Evolutionary conservation across 108 stramenopile genomes (phyloP).

Genomic region (Parietichytrium sp.): DNA sequence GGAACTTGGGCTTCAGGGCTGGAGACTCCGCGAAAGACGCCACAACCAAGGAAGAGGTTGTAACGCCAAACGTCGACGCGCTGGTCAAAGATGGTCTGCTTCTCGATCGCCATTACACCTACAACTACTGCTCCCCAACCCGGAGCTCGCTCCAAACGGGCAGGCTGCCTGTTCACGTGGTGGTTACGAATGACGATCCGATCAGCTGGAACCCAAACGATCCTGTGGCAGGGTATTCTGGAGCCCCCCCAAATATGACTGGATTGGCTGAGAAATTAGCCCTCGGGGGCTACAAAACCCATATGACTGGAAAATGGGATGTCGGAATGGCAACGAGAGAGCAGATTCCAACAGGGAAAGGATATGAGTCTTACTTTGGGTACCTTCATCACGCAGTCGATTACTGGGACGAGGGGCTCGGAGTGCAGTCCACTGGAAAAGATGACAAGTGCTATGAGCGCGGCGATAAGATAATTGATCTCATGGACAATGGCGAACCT

Average conservation of each 20-base stretch:
- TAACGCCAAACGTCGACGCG: background rate
- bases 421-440: background rate
- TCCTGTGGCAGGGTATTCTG: slow-evolving; percentile 18
- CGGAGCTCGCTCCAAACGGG: background rate
- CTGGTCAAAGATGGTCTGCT: background rate
- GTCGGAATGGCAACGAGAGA: background rate
- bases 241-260: background rate
- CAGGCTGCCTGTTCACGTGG: background rate
- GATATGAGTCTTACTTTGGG: background rate
- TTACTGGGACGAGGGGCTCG: slow-evolving; percentile 24
- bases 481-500: background rate
- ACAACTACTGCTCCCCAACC: background rate
- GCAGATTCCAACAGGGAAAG: background rate
- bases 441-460: background rate
- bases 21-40: no score
- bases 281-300: background rate
- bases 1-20: background rate
- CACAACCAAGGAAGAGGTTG: no score
- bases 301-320: slow-evolving; percentile 32
- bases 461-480: background rate
- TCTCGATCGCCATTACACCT: background rate
- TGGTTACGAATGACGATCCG: background rate
- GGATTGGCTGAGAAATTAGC: background rate
- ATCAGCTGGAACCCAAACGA: slow-evolving; percentile 20
- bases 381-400: background rate